Base-by-base conservation (phyloP, 2,329 filamentous ascomycete genomes). In the Arthroderma sp. region DNA sequence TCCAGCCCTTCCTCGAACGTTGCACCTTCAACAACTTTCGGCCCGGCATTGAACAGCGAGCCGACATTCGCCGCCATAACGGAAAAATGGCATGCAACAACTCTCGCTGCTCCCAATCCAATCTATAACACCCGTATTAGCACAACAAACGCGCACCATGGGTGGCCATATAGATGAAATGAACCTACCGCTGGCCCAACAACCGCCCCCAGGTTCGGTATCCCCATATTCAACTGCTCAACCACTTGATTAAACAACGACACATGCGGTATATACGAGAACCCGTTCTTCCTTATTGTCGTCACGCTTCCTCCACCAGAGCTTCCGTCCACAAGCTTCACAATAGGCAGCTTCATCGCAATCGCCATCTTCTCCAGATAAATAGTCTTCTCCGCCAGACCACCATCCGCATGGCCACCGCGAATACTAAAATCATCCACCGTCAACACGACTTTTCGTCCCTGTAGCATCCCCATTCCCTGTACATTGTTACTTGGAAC, bases 61-160 rank as follows among this genome's bases (percentile, higher is more conserved):
- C 77, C 78, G 1, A 82, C 66, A 55, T 81, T 75, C 4, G 64
- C 75, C 3, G 77, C 76, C 77, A 81, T 81, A 31, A 81, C 77
- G 1, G 71, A 76, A 54, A 81, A 82, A 54, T 81, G 78, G 38
- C 75, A 80, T 1, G 70, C 68, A 1, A 77, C 74, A 0, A 80
- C 75, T 36, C 77, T 63, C 1, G 77, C 77, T 3, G 77, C 76
- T 5, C 78, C 77, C 2, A 81, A 62, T 0, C 78, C 78, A 48
- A 81, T 78, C 62, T 64, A 47, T 3, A n/a, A 10, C 15, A 36
- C 37, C 15, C 36, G 11, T 10, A 34, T 36, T 10, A 45, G 15
- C 38, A 28, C 36, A 38, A 40, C 8, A 6, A 29, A 22, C 6
- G 29, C 36, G 6, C 8, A 11, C 11, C 5, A 6, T 36, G 27